phyloP scores from a whole-genome alignment of 441 rosid species.

The Corymbia citriodora region DNA sequence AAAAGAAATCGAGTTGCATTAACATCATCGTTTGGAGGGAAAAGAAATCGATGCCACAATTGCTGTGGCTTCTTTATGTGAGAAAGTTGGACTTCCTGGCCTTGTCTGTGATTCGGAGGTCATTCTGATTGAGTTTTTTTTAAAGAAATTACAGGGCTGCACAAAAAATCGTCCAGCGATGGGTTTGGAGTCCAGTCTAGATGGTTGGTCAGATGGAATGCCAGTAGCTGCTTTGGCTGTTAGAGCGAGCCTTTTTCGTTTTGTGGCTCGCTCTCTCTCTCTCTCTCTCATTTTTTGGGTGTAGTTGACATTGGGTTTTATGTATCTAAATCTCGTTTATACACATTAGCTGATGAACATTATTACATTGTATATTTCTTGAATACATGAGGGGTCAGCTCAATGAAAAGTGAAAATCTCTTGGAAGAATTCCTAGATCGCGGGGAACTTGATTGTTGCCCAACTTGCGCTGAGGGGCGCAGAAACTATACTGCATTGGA shows the following conservation, averaged over 20 bases:
- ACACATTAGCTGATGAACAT: not conserved
- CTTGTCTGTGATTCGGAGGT: not conserved
- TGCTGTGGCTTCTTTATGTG: not conserved
- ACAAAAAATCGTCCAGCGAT: not conserved
- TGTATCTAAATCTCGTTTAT: slow-evolving; percentile 23
- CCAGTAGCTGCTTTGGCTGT: not conserved
- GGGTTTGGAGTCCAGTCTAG: not conserved
- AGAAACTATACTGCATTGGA: not conserved
- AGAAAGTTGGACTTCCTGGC: not conserved
- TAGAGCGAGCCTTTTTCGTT: not conserved
- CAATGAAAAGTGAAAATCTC: not conserved
- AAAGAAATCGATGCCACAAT: not conserved
- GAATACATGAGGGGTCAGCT: not conserved
- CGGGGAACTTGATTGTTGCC: not conserved
- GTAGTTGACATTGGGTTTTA: slow-evolving; percentile 28
- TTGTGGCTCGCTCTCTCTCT: not conserved
- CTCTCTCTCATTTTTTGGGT: slow-evolving; percentile 10
- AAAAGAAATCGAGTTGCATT: not conserved
- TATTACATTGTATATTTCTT: not conserved
- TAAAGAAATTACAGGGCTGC: not conserved
- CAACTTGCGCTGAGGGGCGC: not conserved
- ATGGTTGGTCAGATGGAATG: not conserved
- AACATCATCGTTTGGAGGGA: not conserved
- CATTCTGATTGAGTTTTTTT: not conserved
- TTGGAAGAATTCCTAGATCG: not conserved